Conservation (phyloP, 352 stramenopile genomes). For the Globisporangium echinulatum region DNA sequence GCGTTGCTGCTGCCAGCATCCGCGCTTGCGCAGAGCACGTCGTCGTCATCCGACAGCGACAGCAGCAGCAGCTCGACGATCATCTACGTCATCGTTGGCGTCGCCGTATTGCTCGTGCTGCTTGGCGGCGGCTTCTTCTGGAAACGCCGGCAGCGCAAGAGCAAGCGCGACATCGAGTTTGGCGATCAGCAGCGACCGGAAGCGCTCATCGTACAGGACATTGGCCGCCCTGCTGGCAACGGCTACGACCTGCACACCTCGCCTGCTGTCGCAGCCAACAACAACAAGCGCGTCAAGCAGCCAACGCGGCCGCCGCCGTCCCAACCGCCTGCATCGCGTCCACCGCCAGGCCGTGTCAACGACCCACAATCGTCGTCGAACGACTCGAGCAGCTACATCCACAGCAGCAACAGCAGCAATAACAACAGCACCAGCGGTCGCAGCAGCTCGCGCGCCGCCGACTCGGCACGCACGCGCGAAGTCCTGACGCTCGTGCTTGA, state of each 20-base stretch:
- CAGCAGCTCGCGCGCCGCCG: constrained; percentile 11
- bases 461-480: constrained; percentile 33
- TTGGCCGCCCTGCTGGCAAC: background rate
- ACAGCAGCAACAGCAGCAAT: constrained; percentile 10
- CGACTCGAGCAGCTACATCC: constrained; percentile 13
- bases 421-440: constrained; percentile 3
- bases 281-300: background rate
- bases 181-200: background rate
- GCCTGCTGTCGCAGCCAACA: constrained; percentile 3
- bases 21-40: constrained; percentile 2
- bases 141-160: constrained; percentile 31
- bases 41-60: background rate
- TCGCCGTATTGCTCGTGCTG: constrained; percentile 44
- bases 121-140: constrained; percentile 45
- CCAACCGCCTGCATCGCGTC: background rate
- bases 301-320: background rate
- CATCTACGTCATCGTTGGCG: constrained; percentile 51
- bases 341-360: background rate
- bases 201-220: constrained; percentile 2
- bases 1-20: constrained; percentile 10
- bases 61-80: constrained; percentile 26
- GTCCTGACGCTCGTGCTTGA: constrained; percentile 53
- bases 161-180: constrained; percentile 8
- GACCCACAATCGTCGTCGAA: background rate
- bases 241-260: constrained; percentile 17